Conservation (phyloP, 2,329 filamentous ascomycete species). For the Metarhizium brunneum region DNA sequence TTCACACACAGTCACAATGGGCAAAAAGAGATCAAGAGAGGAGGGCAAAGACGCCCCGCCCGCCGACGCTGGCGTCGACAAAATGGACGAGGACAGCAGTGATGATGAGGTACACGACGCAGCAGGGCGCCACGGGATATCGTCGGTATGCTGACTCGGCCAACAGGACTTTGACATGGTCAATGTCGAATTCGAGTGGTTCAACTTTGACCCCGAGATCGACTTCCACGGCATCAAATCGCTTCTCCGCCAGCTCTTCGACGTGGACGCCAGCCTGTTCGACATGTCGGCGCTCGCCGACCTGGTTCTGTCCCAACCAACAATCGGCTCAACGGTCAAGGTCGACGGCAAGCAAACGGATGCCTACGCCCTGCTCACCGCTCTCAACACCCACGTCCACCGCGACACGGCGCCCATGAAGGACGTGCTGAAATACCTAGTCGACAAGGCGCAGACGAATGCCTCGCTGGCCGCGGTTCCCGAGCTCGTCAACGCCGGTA, state of each 20-base stretch:
- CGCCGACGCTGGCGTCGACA: slow-evolving; percentile 33
- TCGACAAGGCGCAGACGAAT: slow-evolving; percentile 42
- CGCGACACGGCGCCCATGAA: slow-evolving; percentile 64
- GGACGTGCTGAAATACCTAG: slow-evolving; percentile 63
- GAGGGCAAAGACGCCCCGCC: slow-evolving; percentile 32
- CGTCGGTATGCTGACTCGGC: not conserved
- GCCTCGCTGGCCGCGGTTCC: slow-evolving; percentile 47
- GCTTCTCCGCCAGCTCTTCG: slow-evolving; percentile 83
- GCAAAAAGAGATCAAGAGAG: slow-evolving; percentile 42
- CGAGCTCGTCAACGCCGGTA: slow-evolving; percentile 41
- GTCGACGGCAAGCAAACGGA: slow-evolving; percentile 92
- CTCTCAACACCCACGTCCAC: slow-evolving; percentile 74
- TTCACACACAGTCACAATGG: slow-evolving; percentile 25
- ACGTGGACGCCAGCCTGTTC: slow-evolving; percentile 76
- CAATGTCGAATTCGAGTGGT: slow-evolving; percentile 97
- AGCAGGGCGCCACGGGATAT: not conserved
- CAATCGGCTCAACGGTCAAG: slow-evolving; percentile 90
- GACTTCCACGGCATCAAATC: slow-evolving; percentile 95
- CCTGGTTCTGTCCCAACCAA: slow-evolving; percentile 75
- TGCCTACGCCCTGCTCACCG: slow-evolving; percentile 85
- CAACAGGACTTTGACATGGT: slow-evolving; percentile 78
- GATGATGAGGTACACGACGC: slow-evolving; percentile 39
- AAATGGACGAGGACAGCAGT: slow-evolving; percentile 42
- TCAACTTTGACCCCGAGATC: slow-evolving; percentile 80
- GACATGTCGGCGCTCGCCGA: slow-evolving; percentile 82